phyloP scores from a whole-genome alignment of 495 filamentous ascomycete genomes.

The Lepraria neglecta region DNA sequence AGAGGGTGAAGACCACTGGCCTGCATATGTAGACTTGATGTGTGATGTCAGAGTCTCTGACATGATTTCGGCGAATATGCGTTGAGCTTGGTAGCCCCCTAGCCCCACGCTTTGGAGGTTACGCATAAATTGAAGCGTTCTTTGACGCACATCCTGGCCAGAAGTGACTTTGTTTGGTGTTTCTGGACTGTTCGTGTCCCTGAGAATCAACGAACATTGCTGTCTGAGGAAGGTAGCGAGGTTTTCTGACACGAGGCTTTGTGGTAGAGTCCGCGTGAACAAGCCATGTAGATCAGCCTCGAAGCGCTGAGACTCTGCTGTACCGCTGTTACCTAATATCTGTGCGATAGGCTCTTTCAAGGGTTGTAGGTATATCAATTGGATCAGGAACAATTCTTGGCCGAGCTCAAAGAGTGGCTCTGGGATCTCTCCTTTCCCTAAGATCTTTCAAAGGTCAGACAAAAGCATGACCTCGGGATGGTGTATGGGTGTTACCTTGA shows the following conservation, averaged over 20 bases:
- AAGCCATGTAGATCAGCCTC: constrained; percentile 58
- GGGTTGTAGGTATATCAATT: constrained; percentile 43
- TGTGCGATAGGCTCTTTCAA: constrained; percentile 39
- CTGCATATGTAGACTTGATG: constrained; percentile 53
- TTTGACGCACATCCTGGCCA: constrained; percentile 13
- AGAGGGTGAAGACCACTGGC: constrained; percentile 53
- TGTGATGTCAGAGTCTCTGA: constrained; percentile 61
- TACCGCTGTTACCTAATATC: constrained; percentile 29
- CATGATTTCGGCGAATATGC: constrained; percentile 70
- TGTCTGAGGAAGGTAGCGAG: constrained; percentile 48
- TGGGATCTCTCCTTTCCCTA: constrained; percentile 28
- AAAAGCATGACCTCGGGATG: not conserved
- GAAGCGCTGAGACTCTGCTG: constrained; percentile 44
- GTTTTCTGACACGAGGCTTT: constrained; percentile 42
- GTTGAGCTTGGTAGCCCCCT: constrained; percentile 66
- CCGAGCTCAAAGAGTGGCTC: constrained; percentile 38
- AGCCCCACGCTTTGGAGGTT: constrained; percentile 65
- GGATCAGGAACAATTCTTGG: constrained; percentile 39
- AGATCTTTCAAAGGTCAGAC: constrained; percentile 32
- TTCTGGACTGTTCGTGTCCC: constrained; percentile 33
- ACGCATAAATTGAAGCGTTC: constrained; percentile 46
- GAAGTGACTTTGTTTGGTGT: constrained; percentile 28
- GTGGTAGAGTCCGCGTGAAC: constrained; percentile 57
- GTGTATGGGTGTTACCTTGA: constrained; percentile 31
- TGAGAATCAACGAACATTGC: constrained; percentile 51